Base-by-base conservation (phyloP, 768 basidiomycete species). In the Boletus huronensis region DNA sequence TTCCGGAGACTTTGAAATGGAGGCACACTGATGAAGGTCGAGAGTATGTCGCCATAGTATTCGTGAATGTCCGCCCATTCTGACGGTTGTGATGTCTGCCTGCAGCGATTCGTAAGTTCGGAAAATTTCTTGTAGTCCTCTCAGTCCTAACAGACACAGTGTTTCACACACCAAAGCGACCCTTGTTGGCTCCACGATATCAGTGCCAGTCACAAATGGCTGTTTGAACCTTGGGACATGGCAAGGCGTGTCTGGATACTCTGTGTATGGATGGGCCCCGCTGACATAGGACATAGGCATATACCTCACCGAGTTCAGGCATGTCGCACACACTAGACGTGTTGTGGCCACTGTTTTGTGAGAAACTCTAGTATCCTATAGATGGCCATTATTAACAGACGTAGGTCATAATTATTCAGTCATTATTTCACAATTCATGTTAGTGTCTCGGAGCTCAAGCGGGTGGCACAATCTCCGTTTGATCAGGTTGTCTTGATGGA, bases 111-210 rank as follows among this genome's bases (percentile, higher is more conserved):
- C 89, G 88, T 88, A 68, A 76, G 84, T 57, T 13, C 41, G 29
- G 39, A 36, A 36, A 49, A 8, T 35, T n/a, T 42, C 34, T 40
- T 25, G 54, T 34, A 35, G n/a, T 28, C 6, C 19, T 43, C 35
- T 42, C 28, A 14, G 35, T 28, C 16, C 39, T 36, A 38, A 63
- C 45, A 16, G 42, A 11, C 38, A 41, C 61, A 92, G 89, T 6
- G 93, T 88, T 35, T 94, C 91, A 3, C 95, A 97, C 68, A 92
- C 92, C 23, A 97, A 98, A 69, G 82, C 91, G 3, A 83, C 91
- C 5, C 78, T 98, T 31, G 76, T 97, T 43, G 94, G 95, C 19
- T 79, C 88, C 19, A 86, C 90, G 0, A 78, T 97, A 54, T 83
- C 85, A 13, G 71, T 98, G 38, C 94, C 94, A 3, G 91, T 98